Evolutionary conservation across 306 rosid species (phyloP), one percentile per base, ranked within the genome.

Genomic region (Ormosia semicastrata): DNA sequence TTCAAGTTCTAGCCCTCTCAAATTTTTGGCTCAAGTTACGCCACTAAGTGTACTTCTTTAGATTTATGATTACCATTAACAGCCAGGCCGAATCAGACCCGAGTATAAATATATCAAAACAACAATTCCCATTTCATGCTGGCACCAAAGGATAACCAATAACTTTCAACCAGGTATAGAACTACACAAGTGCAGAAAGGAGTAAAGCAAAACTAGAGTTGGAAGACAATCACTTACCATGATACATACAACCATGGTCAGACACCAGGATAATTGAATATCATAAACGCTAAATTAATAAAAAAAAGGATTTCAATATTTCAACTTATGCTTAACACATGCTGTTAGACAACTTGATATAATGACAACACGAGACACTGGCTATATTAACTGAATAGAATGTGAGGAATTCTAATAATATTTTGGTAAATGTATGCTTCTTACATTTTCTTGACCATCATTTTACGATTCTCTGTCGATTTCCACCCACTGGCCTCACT

Each of bases 381-480:
- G 32, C 29, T 63, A 43, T 43, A 15, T 33, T 34, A 84, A 79
- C 15, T 73, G 11, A 24, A 66, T 18, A 70, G 58, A 79, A 62
- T 47, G 30, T 39, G 6, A 52, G n/a, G 2, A 30, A 44, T 46
- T 56, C 1, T 4, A 73, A 41, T 4, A 40, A 49, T 30, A 29
- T n/a, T 52, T 64, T 41, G 3, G 39, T 68, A 32, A 46, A n/a
- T 50, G 2, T 32, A 17, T 11, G 32, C 7, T 50, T 77, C 73
- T 81, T 65, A 81, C 85, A 81, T 66, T 43, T 56, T 36, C 14
- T 74, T 54, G 17, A 15, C 43, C 66, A 66, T 74, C 41, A 1
- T 33, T 15, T 33, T 74, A 2, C 76, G 76, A 67, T 0, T 3
- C 17, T 66, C 62, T n/a, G 8, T 8, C 43, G 76, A 54, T 81